Base-by-base conservation (phyloP, 1,284 basidiomycete genomes). In the Ceratobasidium sp. region DNA sequence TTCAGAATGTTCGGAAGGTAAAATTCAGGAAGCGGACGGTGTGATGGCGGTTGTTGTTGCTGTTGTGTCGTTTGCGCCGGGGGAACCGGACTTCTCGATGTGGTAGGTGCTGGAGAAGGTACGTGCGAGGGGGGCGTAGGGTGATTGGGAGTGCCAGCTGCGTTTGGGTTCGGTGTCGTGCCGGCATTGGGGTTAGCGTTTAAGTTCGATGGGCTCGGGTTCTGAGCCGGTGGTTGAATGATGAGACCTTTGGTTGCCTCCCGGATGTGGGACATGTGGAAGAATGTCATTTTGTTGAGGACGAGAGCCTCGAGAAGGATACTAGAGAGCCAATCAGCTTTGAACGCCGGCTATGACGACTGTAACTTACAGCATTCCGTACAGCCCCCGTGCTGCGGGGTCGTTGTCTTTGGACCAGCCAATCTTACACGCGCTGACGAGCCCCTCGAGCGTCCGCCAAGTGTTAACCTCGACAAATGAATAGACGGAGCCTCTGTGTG, bases 141-240 rank as follows among this genome's bases (percentile, higher is more conserved):
- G 62, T 67, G 62, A 67, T 67, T 67, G 21, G 62, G 62, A 28
- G 62, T 67, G 12, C 62, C 62, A 45, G 62, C 62, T 67, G 62
- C 62, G 32, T 67, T 67, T 34, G 62, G 62, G 34, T 67, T 67
- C 5, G 62, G 62, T 30, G 62, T 67, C 48, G 62, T 34, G 50
- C 62, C 62, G n/a, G 62, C 32, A 23, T 67, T 67, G 43, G 61
- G 43, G 46, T 64, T 64, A 36, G 34, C 55, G 45, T 64, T 64
- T 34, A 28, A 34, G 46, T 41, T 64, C 1, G 62, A 53, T 46
- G 32, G 26, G 48, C 45, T 41, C 50, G 62, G 34, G 23, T 52
- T 55, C 23, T 34, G 30, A 39, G 55, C 32, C 55, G 62, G 48
- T 52, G 62, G 46, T 46, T 46, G n/a, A 26, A 67, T 67, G 50